Evolutionary conservation across 2,329 filamentous ascomycete species (phyloP), one percentile per base, ranked within the genome.

Genomic region (Penicillium sclerotigenum): DNA sequence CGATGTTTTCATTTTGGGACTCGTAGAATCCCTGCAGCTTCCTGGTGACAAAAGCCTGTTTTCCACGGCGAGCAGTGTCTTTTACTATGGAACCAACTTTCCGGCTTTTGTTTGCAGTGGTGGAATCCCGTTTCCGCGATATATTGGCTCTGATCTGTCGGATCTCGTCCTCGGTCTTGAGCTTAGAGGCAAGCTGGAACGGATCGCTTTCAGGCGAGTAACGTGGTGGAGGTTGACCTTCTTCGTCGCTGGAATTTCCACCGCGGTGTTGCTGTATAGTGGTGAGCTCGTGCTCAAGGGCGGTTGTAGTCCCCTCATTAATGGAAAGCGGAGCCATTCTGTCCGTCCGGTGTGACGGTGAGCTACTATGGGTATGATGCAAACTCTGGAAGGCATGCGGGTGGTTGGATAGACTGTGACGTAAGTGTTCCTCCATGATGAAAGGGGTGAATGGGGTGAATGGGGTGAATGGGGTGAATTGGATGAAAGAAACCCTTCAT

Each of bases 1-100:
- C 86, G 63, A 99, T 99, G 66, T 90, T 92, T 72, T 92, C 90
- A 71, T 99, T 99, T 71, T 99, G 93, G 29, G 82, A 81, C 71
- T 90, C 84, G 80, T 97, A 97, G 77, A 97, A 97, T 48, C 85
- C 83, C 67, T 89, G 83, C 16, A 97, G 72, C 67, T 67, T 68
- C 9, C 60, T 63, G 31, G 63, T 65, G n/a, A 60, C 66, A 10
- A 66, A 28, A 52, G 64, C 28, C 62, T 69, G 68, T 68, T 79
- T 58, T 77, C 80, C 67, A 82, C 81, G 42, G 40, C 46, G 52
- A 16, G 54, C 40, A 7, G 57, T 55, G 26, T 58, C 47, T 24
- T 54, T 36, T 31, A 65, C 46, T 14, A 65, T 51, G 13, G 56
- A 55, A 14, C 59, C 55, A 13, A 62, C 45, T 38, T 55, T 61